Evolutionary conservation across 148 eudicot species (phyloP).

Genomic region (Dianthus caryophyllus): DNA sequence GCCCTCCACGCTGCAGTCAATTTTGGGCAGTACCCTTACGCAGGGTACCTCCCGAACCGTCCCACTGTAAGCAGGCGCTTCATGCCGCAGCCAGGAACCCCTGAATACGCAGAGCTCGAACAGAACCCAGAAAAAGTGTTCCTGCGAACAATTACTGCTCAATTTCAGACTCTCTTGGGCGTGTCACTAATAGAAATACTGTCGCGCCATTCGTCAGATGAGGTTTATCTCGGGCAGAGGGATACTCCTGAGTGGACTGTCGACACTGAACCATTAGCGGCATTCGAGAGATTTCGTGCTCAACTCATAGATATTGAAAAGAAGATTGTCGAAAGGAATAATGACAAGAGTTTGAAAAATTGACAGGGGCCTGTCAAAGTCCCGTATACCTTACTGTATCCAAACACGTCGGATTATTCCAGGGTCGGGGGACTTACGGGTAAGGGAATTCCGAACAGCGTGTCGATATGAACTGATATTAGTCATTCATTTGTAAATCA

Average conservation of each 20-base stretch:
- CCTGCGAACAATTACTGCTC: slow-evolving; percentile 64
- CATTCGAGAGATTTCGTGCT: slow-evolving; percentile 53
- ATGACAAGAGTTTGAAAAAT: slow-evolving; percentile 43
- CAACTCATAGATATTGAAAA: slow-evolving; percentile 50
- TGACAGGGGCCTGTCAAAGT: slow-evolving; percentile 61
- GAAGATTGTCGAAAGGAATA: slow-evolving; percentile 50
- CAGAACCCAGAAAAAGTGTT: slow-evolving; percentile 46
- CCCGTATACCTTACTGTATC: slow-evolving; percentile 73
- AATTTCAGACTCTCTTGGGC: slow-evolving; percentile 57
- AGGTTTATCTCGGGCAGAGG: slow-evolving; percentile 73
- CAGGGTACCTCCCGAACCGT: slow-evolving; percentile 21
- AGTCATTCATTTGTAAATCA: too few species aligned
- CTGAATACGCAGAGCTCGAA: slow-evolving; percentile 52
- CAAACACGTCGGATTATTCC: slow-evolving; percentile 17
- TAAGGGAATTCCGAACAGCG: slow-evolving; percentile 85
- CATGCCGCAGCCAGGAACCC: slow-evolving; percentile 40
- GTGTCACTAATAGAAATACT: slow-evolving; percentile 61
- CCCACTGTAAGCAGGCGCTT: slow-evolving; percentile 14
- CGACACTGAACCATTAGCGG: slow-evolving; percentile 41
- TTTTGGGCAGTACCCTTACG: slow-evolving; percentile 24
- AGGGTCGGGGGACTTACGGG: slow-evolving; percentile 73
- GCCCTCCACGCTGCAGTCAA: slow-evolving; percentile 23
- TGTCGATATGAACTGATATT: slow-evolving; percentile 38
- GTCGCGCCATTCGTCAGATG: slow-evolving; percentile 75
- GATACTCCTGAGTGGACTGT: slow-evolving; percentile 55